Base-by-base conservation (phyloP, 768 basidiomycete species). In the Mrakia blollopis region DNA sequence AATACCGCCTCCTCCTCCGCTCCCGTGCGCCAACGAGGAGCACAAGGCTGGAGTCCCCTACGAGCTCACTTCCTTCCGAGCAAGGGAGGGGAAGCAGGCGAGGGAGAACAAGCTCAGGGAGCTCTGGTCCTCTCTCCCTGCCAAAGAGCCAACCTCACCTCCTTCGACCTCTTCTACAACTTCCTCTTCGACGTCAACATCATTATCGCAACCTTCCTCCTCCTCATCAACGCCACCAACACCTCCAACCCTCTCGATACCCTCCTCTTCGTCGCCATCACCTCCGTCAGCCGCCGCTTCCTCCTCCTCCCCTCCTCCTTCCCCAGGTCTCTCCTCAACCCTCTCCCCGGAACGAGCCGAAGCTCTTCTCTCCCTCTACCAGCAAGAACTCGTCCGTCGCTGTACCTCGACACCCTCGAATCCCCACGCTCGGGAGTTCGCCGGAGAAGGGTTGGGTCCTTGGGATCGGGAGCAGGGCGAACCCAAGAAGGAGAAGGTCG, bases 341-440 rank as follows among this genome's bases (percentile, higher is more conserved):
- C 72, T 89, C 78, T 89, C 85, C 63, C 83, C 83, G 52, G 88
- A 88, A 81, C 82, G 87, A 77, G 92, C 90, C 23, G 87, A 89
- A 80, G 84, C 87, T 80, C 85, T 92, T 80, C 86, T 89, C 80
- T 87, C 86, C 67, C 87, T 89, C 84, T 96, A 96, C 84, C 89
- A 91, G 80, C 87, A 88, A 80, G 94, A 96, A 82, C 84, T 97
- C 60, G 84, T 91, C 75, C 85, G 79, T n/a, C 78, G 83, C 70
- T 82, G 82, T 47, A 81, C 81, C 10, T 78, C 81, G 35, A 83
- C 83, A 74, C 81, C 83, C 70, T 60, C 79, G 28, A 81, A 82
- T 57, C 82, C 82, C 4, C 79, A 81, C 30, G 54, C 70, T 14
- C 54, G 75, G 25, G 60, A 72, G 71, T 72, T 72, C 35, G 75